These are phyloP conservation scores for Phlebopus sp. DNA, from an alignment of 1,284 basidiomycete species.

Conservation along the genomic window DNA sequence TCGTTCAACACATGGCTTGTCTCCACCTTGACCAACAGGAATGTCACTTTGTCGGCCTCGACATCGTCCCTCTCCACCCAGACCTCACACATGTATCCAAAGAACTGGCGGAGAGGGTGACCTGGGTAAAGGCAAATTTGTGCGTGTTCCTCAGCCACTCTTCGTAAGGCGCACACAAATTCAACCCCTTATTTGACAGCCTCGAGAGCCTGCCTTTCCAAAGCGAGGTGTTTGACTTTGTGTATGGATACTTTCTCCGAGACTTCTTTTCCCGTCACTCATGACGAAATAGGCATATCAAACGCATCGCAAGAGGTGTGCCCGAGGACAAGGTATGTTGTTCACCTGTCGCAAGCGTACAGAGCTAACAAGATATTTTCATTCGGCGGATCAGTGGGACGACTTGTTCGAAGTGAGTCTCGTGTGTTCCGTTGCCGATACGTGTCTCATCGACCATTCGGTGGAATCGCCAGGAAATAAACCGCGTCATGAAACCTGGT, in stretches of 20 bases:
- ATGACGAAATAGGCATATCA: constrained; percentile 48
- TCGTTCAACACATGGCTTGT: neutral
- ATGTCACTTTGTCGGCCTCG: constrained; percentile 46
- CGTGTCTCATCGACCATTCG: neutral
- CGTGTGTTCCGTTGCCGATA: neutral
- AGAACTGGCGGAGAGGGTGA: constrained; percentile 57
- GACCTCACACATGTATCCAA: constrained; percentile 53
- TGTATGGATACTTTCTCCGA: constrained; percentile 41
- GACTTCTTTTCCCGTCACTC: neutral
- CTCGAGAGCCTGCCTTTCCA: constrained; percentile 65
- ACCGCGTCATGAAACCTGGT: constrained; percentile 65
- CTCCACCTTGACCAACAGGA: too few species aligned
- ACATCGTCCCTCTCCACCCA: constrained; percentile 66
- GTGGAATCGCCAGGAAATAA: constrained; percentile 42
- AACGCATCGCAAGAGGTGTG: constrained; percentile 65
- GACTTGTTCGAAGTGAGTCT: constrained; percentile 46
- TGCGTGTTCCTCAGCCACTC: constrained; percentile 33
- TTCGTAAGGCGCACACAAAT: too few species aligned
- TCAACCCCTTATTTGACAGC: constrained; percentile 31
- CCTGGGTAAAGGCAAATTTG: constrained; percentile 72
- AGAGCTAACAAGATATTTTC: constrained; percentile 3
- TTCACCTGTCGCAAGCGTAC: constrained; percentile 6
- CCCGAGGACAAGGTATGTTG: constrained; percentile 62
- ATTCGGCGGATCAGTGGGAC: constrained; percentile 49
- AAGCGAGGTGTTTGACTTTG: constrained; percentile 69